Conservation (phyloP, 2,329 filamentous ascomycete species). For the Cladosporium sp. region DNA sequence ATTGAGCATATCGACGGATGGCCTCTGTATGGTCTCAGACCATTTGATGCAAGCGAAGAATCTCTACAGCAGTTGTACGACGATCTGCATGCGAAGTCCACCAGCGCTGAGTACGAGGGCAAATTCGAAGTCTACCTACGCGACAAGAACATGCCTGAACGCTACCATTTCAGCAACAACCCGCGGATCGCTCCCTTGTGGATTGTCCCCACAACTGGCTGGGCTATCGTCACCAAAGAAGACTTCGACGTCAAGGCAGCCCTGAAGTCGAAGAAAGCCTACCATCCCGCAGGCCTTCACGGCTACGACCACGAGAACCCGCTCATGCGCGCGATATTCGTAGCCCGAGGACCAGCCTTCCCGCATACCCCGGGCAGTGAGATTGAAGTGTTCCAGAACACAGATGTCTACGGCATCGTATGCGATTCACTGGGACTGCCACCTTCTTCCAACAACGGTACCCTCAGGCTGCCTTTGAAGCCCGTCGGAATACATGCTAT, state of each 20-base stretch:
- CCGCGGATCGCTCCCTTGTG: slow-evolving; percentile 89
- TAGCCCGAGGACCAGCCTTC: slow-evolving; percentile 89
- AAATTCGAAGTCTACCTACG: slow-evolving; percentile 85
- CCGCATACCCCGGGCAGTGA: slow-evolving; percentile 79
- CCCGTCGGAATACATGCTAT: slow-evolving; percentile 60
- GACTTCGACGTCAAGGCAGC: slow-evolving; percentile 76
- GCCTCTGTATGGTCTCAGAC: slow-evolving; percentile 86
- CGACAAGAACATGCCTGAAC: slow-evolving; percentile 83
- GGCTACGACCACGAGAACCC: slow-evolving; percentile 95
- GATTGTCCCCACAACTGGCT: slow-evolving; percentile 89
- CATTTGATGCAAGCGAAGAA: slow-evolving; percentile 64
- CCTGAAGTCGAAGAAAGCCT: slow-evolving; percentile 63
- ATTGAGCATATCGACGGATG: slow-evolving; percentile 89
- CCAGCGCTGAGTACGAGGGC: slow-evolving; percentile 61
- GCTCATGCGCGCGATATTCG: slow-evolving; percentile 93
- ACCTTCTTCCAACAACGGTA: slow-evolving; percentile 76
- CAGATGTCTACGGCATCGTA: slow-evolving; percentile 89
- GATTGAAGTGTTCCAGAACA: slow-evolving; percentile 85
- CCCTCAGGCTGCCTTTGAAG: slow-evolving; percentile 69
- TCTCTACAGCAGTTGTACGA: slow-evolving; percentile 66
- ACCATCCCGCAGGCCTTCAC: slow-evolving; percentile 81
- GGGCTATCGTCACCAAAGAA: slow-evolving; percentile 79
- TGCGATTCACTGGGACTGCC: slow-evolving; percentile 79
- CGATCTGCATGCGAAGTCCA: slow-evolving; percentile 51
- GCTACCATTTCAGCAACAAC: slow-evolving; percentile 89